Evolutionary conservation across 2,329 filamentous ascomycete species (phyloP).

Genomic region (Claviceps sp.): DNA sequence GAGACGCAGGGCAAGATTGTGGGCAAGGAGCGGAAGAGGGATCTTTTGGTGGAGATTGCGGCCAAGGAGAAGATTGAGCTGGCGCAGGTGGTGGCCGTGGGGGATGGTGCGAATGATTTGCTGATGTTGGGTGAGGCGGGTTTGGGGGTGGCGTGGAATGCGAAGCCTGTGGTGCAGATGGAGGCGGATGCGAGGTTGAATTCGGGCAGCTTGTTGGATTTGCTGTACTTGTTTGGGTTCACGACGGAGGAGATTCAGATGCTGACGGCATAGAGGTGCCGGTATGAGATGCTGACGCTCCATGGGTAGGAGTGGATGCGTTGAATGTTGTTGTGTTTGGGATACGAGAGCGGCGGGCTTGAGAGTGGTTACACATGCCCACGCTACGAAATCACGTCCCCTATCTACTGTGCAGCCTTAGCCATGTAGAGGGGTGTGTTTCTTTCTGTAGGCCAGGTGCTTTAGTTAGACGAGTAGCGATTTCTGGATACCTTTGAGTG

Average conservation of each 20-base stretch:
- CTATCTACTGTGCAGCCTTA: no score
- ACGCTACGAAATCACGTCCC: no score
- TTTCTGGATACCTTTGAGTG: neutral
- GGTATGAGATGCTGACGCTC: no score
- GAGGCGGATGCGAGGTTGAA: constrained; percentile 63
- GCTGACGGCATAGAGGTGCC: constrained; percentile 7
- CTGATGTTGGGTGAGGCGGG: constrained; percentile 67
- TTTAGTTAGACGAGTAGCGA: no score
- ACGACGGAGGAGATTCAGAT: constrained; percentile 42
- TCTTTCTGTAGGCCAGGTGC: no score
- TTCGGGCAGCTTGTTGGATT: constrained; percentile 53
- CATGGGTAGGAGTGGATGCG: no score
- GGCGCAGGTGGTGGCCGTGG: constrained; percentile 58
- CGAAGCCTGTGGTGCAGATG: constrained; percentile 70
- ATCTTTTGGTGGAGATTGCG: constrained; percentile 59
- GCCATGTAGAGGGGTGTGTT: no score
- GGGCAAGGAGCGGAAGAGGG: constrained; percentile 60
- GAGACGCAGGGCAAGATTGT: constrained; percentile 62
- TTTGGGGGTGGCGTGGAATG: constrained; percentile 71
- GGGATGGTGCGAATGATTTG: constrained; percentile 73
- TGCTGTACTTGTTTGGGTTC: constrained; percentile 64
- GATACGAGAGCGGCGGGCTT: no score
- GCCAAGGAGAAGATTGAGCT: constrained; percentile 50
- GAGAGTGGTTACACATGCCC: no score
- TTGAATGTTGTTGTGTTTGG: no score